Evolutionary conservation across 2,329 filamentous ascomycete genomes (phyloP), one percentile per base, ranked within the genome.

Genomic region (Ceratocystis lukuohia): DNA sequence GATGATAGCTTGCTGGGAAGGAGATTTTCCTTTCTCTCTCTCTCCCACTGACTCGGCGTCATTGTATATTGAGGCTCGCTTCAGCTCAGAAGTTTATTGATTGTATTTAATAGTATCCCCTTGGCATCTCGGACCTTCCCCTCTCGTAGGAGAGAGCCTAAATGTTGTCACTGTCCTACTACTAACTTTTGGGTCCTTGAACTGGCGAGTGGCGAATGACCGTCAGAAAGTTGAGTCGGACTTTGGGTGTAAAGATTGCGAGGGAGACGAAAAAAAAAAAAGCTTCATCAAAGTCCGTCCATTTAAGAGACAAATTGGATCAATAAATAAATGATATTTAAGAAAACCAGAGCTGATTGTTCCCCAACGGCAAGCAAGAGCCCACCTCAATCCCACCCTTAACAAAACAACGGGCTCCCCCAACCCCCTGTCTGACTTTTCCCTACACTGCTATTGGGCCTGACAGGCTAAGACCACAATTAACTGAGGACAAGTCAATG

Each of bases 301-400:
- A 2, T 22, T 41, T 12, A 41, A 41, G 10, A 25, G 8, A 53
- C 20, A 8, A 12, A 10, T 25, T 53, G 5, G 20, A 25, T 12
- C 20, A 53, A 50, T 20, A 50, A 20, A 20, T 22, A 12, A 53
- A 53, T 25, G 25, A 15, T 8, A 48, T 41, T 15, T n/a, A 64
- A 33, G 7, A 30, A 33, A 59, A 20, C 20, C n/a, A 6, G n/a
- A 53, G 28, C 25, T 61, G 53, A 65, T 48, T 30, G 25, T 65
- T 65, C 64, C 67, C 67, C 67, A 68, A 68, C 67, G 66, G 53
- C 28, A 59, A 68, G 53, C 28, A 59, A 33, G 25, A 62, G 61
- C 57, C 61, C 67, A 41, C 28, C 50, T 37, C 61, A 64, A 53
- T 65, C 48, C 33, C 48, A 62, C 65, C 46, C 66, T 37, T 68